A percentile compares a stretch with the other conserved stretches of the same genome.
Evolutionary conservation across 768 basidiomycete species (phyloP).

Genomic region (Gloeophyllum trabeum): DNA sequence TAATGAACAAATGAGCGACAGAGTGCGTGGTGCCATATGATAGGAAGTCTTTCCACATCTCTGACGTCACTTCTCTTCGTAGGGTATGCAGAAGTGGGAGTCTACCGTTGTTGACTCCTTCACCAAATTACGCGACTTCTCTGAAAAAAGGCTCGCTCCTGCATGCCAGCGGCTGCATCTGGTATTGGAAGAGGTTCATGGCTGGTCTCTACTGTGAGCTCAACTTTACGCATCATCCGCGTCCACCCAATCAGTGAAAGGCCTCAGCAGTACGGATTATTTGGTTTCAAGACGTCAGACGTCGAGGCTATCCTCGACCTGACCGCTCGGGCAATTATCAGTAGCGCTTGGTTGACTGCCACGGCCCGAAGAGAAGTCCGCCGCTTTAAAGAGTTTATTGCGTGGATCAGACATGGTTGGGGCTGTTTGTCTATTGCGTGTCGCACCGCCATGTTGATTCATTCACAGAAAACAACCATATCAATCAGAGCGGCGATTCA

Average conservation of each 20-base stretch:
- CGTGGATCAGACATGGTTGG: conserved; percentile 68
- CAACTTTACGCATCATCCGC: conserved; percentile 2
- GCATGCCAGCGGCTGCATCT: conserved; percentile 71
- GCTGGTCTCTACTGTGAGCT: conserved; percentile 66
- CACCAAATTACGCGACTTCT: conserved; percentile 59
- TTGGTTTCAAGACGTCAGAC: conserved; percentile 40
- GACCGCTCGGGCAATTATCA: conserved; percentile 44
- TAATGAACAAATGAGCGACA: conserved; percentile 71
- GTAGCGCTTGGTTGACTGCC: conserved; percentile 59
- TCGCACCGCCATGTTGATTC: conserved; percentile 2
- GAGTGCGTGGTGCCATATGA: conserved; percentile 38
- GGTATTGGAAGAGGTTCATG: conserved; percentile 65
- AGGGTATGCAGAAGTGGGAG: conserved; percentile 84
- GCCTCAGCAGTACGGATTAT: conserved; percentile 38
- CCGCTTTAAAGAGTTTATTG: conserved; percentile 71
- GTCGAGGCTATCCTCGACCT: conserved; percentile 41
- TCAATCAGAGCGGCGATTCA: conserved; percentile 42
- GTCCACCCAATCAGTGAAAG: conserved; percentile 22
- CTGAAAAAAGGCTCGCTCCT: conserved; percentile 58
- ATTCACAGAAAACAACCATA: conserved; percentile 33
- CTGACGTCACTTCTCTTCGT: conserved; percentile 9
- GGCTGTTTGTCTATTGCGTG: conserved; percentile 2
- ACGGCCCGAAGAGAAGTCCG: conserved; percentile 55
- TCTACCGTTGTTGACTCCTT: conserved; percentile 59
- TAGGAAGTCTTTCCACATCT: not conserved